Conservation (phyloP, 768 basidiomycete species). For the Mycena maculata region DNA sequence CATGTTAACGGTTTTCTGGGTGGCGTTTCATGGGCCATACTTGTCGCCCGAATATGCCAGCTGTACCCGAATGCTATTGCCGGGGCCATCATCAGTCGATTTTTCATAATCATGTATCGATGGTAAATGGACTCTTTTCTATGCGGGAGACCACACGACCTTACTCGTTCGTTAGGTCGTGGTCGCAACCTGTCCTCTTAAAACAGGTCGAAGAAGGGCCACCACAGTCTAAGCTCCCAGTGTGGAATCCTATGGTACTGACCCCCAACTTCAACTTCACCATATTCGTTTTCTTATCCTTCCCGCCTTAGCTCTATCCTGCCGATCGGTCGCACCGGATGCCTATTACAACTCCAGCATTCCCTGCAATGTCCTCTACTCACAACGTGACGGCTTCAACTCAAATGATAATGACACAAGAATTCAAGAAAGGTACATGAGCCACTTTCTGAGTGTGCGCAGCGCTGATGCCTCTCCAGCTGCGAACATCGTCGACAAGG, state of each 20-base stretch:
- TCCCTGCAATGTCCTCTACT: conserved; percentile 98
- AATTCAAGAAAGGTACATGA: conserved; percentile 90
- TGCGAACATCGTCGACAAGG: conserved; percentile 92
- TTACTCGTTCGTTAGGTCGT: conserved; percentile 72
- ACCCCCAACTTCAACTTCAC: too few relatives aligned
- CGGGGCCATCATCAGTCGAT: conserved; percentile 95
- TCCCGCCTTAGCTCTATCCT: conserved; percentile 77
- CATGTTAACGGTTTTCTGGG: conserved; percentile 98
- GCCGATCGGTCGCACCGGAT: conserved; percentile 95
- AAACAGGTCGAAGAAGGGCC: conserved; percentile 98
- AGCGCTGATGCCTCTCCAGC: conserved; percentile 59
- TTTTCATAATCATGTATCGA: conserved; percentile 98
- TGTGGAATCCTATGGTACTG: conserved; percentile 88
- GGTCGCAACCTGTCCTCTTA: conserved; percentile 98
- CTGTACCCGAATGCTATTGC: conserved; percentile 95
- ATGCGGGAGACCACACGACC: conserved; percentile 1
- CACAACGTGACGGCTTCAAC: conserved; percentile 98
- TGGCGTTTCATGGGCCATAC: conserved; percentile 98
- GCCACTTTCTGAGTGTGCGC: not conserved
- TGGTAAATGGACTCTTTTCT: conserved; percentile 68
- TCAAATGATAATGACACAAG: conserved; percentile 94
- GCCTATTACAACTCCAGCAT: conserved; percentile 99
- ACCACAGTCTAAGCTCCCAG: conserved; percentile 87
- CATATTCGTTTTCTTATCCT: conserved; percentile 10
- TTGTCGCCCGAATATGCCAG: conserved; percentile 99